Percentiles rank a stretch among this genome's conserved stretches.
phyloP scores from a whole-genome alignment of 2,329 filamentous ascomycete genomes.

The Fonsecaea pedrosoi region DNA sequence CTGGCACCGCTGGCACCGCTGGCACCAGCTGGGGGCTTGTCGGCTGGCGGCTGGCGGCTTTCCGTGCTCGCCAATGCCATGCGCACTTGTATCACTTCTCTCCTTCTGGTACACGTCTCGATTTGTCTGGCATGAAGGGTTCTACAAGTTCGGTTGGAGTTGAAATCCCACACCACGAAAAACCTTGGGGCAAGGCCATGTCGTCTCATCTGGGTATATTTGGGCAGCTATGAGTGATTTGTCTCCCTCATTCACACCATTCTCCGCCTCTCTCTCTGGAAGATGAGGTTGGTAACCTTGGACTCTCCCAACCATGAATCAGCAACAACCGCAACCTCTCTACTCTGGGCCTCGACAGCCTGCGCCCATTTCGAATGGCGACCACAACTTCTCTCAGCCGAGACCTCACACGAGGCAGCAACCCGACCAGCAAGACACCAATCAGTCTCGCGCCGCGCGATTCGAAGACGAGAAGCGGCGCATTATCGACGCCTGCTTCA shows the following conservation, averaged over 20 bases:
- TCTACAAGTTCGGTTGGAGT: slow-evolving; percentile 5
- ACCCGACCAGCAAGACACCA: slow-evolving; percentile 25
- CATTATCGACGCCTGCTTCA: slow-evolving; percentile 94
- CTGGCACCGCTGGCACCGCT: too few species aligned
- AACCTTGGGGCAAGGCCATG: neutral
- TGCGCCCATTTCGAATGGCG: slow-evolving; percentile 24
- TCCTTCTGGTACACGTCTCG: slow-evolving; percentile 5
- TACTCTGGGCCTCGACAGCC: slow-evolving; percentile 31
- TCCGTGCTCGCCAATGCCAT: slow-evolving; percentile 5
- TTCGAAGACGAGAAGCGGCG: slow-evolving; percentile 97
- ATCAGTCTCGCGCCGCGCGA: slow-evolving; percentile 69
- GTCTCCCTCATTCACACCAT: slow-evolving; percentile 4
- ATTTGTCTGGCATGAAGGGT: neutral
- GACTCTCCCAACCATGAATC: slow-evolving; percentile 29
- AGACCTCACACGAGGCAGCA: slow-evolving; percentile 19
- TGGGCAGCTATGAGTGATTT: slow-evolving; percentile 14
- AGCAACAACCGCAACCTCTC: slow-evolving; percentile 29
- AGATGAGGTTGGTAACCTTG: slow-evolving; percentile 29
- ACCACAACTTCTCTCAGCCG: slow-evolving; percentile 23
- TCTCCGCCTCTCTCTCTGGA: slow-evolving; percentile 11
- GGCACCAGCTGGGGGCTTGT: neutral
- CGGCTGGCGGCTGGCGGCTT: slow-evolving; percentile 1
- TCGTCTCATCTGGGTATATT: neutral
- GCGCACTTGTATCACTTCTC: neutral
- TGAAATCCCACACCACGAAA: neutral